Conservation (phyloP, 768 basidiomycete genomes). For the Rhodosporidiobolus odoratus region DNA sequence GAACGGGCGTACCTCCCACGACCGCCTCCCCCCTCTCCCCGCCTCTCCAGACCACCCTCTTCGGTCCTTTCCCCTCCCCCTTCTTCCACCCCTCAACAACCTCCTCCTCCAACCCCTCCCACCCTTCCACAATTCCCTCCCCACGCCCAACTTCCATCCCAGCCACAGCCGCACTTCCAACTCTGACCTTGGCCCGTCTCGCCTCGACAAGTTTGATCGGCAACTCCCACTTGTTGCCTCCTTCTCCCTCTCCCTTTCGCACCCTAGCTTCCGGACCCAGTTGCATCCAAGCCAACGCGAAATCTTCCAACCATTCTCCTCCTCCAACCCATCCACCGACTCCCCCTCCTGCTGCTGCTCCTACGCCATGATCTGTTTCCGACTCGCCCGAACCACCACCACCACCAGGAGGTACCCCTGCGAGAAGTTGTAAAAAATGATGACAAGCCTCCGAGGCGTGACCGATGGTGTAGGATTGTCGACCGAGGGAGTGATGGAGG, state of each 20-base stretch:
- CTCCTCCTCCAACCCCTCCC: constrained; percentile 61
- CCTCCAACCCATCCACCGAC: neutral
- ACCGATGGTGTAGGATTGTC: constrained; percentile 85
- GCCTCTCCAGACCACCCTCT: constrained; percentile 38
- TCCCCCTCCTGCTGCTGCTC: too few species aligned
- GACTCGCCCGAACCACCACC: too few species aligned
- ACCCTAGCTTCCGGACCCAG: neutral
- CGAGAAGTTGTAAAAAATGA: constrained; percentile 69
- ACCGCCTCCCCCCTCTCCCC: constrained; percentile 28
- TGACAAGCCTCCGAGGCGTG: constrained; percentile 69
- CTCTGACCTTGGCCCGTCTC: constrained; percentile 57
- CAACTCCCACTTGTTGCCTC: constrained; percentile 42
- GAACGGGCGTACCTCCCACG: constrained; percentile 38
- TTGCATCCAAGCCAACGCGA: constrained; percentile 70
- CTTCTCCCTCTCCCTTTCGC: neutral
- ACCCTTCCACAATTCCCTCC: constrained; percentile 42
- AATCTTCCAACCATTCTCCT: constrained; percentile 62
- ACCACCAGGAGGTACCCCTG: constrained; percentile 33
- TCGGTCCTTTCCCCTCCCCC: constrained; percentile 30
- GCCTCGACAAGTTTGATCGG: constrained; percentile 64
- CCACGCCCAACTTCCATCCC: neutral
- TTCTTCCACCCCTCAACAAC: constrained; percentile 55
- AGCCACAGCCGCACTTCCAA: constrained; percentile 40
- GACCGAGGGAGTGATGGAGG: constrained; percentile 54
- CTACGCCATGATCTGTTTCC: too few species aligned